Conservation (phyloP, 2,329 filamentous ascomycete species). For the Periconia sp. region DNA sequence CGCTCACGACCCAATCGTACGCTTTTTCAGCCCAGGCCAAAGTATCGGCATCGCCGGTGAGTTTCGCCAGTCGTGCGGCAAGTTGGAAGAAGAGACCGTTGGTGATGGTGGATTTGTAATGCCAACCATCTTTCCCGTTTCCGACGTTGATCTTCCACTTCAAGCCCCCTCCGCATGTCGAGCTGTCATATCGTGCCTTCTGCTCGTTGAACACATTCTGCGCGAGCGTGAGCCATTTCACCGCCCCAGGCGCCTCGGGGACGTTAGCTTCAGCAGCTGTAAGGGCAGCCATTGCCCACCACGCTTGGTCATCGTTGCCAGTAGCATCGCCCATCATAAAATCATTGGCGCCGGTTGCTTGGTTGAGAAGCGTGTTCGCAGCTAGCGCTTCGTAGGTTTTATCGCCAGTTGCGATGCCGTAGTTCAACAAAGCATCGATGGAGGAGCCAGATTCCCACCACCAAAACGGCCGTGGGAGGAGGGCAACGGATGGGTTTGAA, state of each 20-base stretch:
- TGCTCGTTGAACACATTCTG: conserved; percentile 73
- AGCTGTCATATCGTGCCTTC: conserved; percentile 66
- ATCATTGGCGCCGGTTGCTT: conserved; percentile 30
- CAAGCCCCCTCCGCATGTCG: conserved; percentile 65
- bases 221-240: conserved; percentile 64
- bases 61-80: conserved; percentile 69
- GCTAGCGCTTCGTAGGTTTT: conserved; percentile 42
- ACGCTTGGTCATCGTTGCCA: conserved; percentile 74
- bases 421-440: conserved; percentile 38
- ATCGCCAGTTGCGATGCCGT: conserved; percentile 46
- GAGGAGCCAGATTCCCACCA: conserved; percentile 36
- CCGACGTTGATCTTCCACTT: conserved; percentile 74
- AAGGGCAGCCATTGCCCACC: conserved; percentile 69
- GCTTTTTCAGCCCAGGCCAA: conserved; percentile 64
- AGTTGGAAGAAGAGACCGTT: conserved; percentile 82
- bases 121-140: conserved; percentile 66
- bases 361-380: conserved; percentile 22
- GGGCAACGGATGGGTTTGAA: conserved; percentile 18
- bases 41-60: conserved; percentile 57
- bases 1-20: conserved; percentile 56
- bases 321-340: conserved; percentile 43
- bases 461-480: conserved; percentile 25
- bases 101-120: conserved; percentile 78
- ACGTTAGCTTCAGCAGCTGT: conserved; percentile 68
- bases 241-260: conserved; percentile 53